Evolutionary conservation across 2,329 filamentous ascomycete species (phyloP).

Genomic region (Stachybotrys echinatus): DNA sequence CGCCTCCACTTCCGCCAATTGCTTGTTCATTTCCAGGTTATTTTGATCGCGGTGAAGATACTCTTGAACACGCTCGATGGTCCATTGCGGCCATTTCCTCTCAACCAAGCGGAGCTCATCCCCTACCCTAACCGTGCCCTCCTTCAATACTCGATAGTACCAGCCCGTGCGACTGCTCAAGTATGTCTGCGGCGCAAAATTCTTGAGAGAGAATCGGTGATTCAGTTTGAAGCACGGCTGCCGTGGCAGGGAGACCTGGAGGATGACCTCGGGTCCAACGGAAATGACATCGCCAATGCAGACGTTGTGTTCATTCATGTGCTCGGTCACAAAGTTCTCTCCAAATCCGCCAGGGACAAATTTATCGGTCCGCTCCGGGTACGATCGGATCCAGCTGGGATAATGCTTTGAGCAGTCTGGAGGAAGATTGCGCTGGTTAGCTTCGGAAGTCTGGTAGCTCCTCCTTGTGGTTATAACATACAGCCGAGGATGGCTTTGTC

Average conservation of each 20-base stretch:
- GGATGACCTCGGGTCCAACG: slow-evolving; percentile 42
- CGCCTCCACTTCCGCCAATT: slow-evolving; percentile 44
- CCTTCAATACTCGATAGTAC: slow-evolving; percentile 57
- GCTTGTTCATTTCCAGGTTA: slow-evolving; percentile 45
- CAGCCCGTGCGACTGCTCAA: slow-evolving; percentile 56
- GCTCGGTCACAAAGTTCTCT: slow-evolving; percentile 55
- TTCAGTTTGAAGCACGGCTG: slow-evolving; percentile 66
- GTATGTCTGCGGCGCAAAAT: slow-evolving; percentile 55
- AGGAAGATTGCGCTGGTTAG: not conserved
- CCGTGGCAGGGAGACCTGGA: slow-evolving; percentile 57
- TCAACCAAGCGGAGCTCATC: slow-evolving; percentile 52
- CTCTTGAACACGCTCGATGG: slow-evolving; percentile 57
- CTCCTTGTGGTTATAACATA: slow-evolving; percentile 21
- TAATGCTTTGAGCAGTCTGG: slow-evolving; percentile 58
- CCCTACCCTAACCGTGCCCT: slow-evolving; percentile 49
- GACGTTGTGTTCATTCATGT: slow-evolving; percentile 58
- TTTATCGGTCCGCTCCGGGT: slow-evolving; percentile 41
- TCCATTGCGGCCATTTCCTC: slow-evolving; percentile 54
- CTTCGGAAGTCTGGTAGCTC: not conserved
- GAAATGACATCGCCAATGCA: slow-evolving; percentile 59
- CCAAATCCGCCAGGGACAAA: slow-evolving; percentile 58
- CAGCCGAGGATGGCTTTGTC: slow-evolving; percentile 61
- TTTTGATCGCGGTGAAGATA: slow-evolving; percentile 51
- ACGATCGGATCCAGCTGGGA: slow-evolving; percentile 44
- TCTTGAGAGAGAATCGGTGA: slow-evolving; percentile 58